These are phyloP conservation scores for Gaertneriomyces sp. DNA, from an alignment of 192 early-diverging fungal genomes.

Conservation along the genomic window DNA sequence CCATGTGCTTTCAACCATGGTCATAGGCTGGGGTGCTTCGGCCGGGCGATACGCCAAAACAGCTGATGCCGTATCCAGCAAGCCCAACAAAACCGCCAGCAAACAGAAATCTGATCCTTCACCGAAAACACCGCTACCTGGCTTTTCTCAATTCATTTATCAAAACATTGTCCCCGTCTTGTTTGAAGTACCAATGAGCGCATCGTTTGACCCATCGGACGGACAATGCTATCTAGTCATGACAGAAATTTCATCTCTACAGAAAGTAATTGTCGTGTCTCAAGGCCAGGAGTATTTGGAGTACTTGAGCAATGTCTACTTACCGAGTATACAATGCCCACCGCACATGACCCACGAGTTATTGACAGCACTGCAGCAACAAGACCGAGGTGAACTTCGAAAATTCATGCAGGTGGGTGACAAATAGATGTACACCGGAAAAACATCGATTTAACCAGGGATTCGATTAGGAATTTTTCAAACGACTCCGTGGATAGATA, in stretches of 20 bases:
- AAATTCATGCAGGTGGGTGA: conserved; percentile 14
- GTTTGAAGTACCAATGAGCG: conserved; percentile 77
- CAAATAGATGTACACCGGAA: too few species aligned
- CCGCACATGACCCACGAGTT: conserved; percentile 64
- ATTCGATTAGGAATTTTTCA: too few species aligned
- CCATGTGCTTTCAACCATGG: conserved; percentile 63
- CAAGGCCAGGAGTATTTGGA: conserved; percentile 58
- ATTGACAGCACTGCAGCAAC: conserved; percentile 7
- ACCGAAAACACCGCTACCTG: conserved; percentile 42
- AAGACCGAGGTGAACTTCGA: conserved; percentile 10
- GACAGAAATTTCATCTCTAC: conserved; percentile 45
- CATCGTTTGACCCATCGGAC: conserved; percentile 68
- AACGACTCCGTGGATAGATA: too few species aligned
- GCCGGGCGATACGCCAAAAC: conserved; percentile 6
- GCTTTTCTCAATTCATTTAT: conserved; percentile 74
- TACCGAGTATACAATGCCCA: conserved; percentile 68
- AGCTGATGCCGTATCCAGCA: neutral
- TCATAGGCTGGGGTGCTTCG: conserved; percentile 57
- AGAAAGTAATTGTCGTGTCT: conserved; percentile 50
- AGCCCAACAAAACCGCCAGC: conserved; percentile 1
- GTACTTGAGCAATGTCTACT: conserved; percentile 56
- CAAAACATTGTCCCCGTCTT: conserved; percentile 66
- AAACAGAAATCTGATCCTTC: neutral
- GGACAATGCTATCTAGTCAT: conserved; percentile 71
- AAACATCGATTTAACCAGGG: too few species aligned